phyloP scores from a whole-genome alignment of 192 early-diverging fungal species.

The Entomortierella beljakovae region DNA sequence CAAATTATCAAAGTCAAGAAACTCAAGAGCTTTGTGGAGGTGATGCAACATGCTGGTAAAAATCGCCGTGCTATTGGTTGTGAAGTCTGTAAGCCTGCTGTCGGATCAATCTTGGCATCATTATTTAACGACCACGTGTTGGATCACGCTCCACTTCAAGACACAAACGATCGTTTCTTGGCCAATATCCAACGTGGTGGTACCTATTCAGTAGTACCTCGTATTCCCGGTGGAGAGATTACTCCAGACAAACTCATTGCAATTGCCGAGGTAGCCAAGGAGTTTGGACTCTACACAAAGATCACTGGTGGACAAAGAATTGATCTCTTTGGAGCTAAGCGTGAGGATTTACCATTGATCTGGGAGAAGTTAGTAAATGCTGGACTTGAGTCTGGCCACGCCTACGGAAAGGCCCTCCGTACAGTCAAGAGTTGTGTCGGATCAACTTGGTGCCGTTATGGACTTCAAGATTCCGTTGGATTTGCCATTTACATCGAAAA shows the following conservation, averaged over 20 bases:
- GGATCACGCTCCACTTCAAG: slow-evolving; percentile 64
- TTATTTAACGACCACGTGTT: slow-evolving; percentile 76
- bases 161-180: slow-evolving; percentile 76
- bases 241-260: slow-evolving; percentile 74
- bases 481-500: slow-evolving; percentile 73
- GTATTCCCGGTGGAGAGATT: slow-evolving; percentile 74
- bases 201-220: slow-evolving; percentile 72
- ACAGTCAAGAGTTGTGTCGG: slow-evolving; percentile 80
- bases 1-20: slow-evolving; percentile 70
- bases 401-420: slow-evolving; percentile 76
- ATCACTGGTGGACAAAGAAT: slow-evolving; percentile 80
- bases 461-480: slow-evolving; percentile 74
- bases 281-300: slow-evolving; percentile 73
- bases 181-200: slow-evolving; percentile 80
- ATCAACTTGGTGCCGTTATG: slow-evolving; percentile 76
- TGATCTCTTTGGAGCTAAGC: slow-evolving; percentile 76
- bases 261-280: slow-evolving; percentile 71
- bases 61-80: slow-evolving; percentile 57
- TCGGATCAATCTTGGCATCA: slow-evolving; percentile 72
- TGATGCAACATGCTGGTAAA: slow-evolving; percentile 60
- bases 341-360: slow-evolving; percentile 72
- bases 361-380: slow-evolving; percentile 72
- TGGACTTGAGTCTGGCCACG: slow-evolving; percentile 76
- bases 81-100: slow-evolving; percentile 72
- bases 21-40: slow-evolving; percentile 62